A percentile compares a stretch with the other conserved stretches of the same genome.
Conservation (phyloP, 768 basidiomycete genomes). For the Tylopilus vinaceipallidus region DNA sequence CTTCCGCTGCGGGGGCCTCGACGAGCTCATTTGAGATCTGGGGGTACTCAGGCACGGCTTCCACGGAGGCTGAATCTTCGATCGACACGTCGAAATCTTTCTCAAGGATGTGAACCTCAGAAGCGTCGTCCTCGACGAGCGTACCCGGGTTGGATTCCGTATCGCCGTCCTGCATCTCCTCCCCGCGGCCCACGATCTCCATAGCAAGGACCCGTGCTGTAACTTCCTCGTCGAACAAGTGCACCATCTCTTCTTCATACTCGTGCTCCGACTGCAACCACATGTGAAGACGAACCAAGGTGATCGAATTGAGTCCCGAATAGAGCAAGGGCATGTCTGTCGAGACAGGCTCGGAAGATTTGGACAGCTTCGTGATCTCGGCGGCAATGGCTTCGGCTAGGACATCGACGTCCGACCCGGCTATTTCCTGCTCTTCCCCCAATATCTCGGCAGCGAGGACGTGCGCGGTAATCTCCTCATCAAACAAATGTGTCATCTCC, state of each 20-base stretch:
- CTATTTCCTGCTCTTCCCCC: conserved; percentile 13
- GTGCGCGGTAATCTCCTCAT: conserved; percentile 30
- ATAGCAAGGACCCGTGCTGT: conserved; percentile 29
- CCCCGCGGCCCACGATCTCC: conserved; percentile 22
- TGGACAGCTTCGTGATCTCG: conserved; percentile 31
- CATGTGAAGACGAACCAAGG: conserved; percentile 28
- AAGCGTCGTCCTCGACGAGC: conserved; percentile 9
- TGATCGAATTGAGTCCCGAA: conserved; percentile 33
- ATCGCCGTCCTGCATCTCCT: neutral
- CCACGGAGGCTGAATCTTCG: neutral
- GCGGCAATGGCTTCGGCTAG: conserved; percentile 33
- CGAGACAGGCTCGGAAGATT: conserved; percentile 27
- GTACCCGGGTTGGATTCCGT: conserved; percentile 11
- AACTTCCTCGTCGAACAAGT: conserved; percentile 33
- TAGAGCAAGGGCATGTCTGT: conserved; percentile 35
- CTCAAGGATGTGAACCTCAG: conserved; percentile 5
- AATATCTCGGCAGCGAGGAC: conserved; percentile 32
- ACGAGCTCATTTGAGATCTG: neutral
- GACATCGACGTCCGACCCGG: neutral
- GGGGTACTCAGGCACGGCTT: neutral
- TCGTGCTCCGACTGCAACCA: conserved; percentile 34
- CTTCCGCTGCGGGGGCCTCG: neutral
- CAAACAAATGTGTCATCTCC: conserved; percentile 29
- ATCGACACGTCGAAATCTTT: conserved; percentile 1
- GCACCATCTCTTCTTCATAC: conserved; percentile 30